These are phyloP conservation scores for Ceratobasidium sp. DNA, from an alignment of 1,284 basidiomycete species.

Conservation along the genomic window DNA sequence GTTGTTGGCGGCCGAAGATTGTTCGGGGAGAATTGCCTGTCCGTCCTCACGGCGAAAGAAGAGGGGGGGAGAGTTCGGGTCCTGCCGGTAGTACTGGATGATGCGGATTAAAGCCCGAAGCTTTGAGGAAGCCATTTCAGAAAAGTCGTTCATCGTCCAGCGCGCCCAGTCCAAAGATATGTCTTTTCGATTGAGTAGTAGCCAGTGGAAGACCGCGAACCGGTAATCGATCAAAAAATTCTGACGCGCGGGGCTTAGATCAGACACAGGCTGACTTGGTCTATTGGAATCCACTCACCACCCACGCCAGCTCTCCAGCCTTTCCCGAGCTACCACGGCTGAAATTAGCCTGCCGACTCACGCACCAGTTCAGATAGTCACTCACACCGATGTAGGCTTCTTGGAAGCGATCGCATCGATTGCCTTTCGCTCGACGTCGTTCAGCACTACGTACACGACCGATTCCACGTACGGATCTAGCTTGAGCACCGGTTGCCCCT, in stretches of 20 bases:
- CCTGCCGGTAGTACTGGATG: background rate
- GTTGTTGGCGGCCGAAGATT: background rate
- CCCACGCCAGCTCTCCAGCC: background rate
- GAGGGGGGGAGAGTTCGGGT: background rate
- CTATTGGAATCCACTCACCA: background rate
- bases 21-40: background rate
- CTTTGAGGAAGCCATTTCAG: background rate
- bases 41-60: constrained; percentile 13
- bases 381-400: background rate
- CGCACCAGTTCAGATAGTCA: too few species aligned
- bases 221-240: constrained; percentile 3
- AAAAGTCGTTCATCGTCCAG: background rate
- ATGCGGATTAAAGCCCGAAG: background rate
- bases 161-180: background rate
- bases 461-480: background rate
- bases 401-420: background rate
- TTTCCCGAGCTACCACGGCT: background rate
- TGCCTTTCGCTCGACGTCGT: background rate
- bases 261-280: too few species aligned
- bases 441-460: background rate
- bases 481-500: background rate
- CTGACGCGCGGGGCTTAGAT: background rate
- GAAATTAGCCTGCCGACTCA: too few species aligned
- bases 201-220: background rate
- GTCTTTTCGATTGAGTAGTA: background rate